Evolutionary conservation across 306 rosid species (phyloP).

Genomic region (Medicago ruthenica): DNA sequence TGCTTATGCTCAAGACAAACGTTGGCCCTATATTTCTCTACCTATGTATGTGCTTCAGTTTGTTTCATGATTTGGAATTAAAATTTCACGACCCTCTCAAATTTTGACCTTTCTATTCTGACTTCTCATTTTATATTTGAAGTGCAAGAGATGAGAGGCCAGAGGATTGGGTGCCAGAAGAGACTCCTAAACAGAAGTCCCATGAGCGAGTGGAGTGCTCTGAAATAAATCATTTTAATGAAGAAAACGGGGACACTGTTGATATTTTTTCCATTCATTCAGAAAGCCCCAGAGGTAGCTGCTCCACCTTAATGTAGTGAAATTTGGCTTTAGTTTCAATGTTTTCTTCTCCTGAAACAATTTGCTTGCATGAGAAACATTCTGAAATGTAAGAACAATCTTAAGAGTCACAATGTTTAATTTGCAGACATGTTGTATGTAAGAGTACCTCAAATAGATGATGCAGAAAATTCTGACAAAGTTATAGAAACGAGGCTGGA

Average conservation of each 20-base stretch:
- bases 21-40: constrained; percentile 88
- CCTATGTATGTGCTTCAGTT: constrained; percentile 66
- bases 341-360: constrained; percentile 32
- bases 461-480: constrained; percentile 52
- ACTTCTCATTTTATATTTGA: constrained; percentile 40
- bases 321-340: constrained; percentile 12
- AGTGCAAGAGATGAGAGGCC: constrained; percentile 90
- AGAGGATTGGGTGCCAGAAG: constrained; percentile 92
- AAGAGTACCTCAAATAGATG: constrained; percentile 55
- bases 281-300: constrained; percentile 52
- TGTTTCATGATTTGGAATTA: constrained; percentile 22
- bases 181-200: constrained; percentile 46
- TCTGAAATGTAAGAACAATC: constrained; percentile 30
- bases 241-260: constrained; percentile 49
- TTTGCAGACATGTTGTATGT: constrained; percentile 58
- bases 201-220: constrained; percentile 36
- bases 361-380: constrained; percentile 35
- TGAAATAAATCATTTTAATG: constrained; percentile 47
- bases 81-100: constrained; percentile 10
- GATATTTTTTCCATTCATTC: constrained; percentile 76
- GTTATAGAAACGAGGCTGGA: constrained; percentile 44
- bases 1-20: constrained; percentile 98
- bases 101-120: constrained; percentile 43
- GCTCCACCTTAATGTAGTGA: constrained; percentile 36
- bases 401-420: constrained; percentile 5